Percentiles rank a stretch among this genome's conserved stretches.
Conservation (phyloP, 495 filamentous ascomycete species). For the Penicillium goetzii region DNA sequence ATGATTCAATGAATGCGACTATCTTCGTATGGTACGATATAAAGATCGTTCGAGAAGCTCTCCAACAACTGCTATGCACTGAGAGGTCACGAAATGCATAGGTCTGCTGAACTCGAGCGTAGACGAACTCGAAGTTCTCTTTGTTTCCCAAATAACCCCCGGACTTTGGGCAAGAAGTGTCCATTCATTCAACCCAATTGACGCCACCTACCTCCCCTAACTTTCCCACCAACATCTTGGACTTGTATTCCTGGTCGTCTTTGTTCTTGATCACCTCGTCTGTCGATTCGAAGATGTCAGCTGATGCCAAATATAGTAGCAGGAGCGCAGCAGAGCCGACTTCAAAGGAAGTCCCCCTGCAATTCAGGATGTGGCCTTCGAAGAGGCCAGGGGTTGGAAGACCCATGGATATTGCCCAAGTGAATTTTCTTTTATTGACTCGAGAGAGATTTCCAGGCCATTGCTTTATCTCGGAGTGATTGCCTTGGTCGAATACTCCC, state of each 20-base stretch:
- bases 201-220: not conserved
- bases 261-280: not conserved
- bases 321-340: not conserved
- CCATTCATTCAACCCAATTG: not conserved
- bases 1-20: not conserved
- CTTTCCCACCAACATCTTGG: not conserved
- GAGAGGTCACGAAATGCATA: not conserved
- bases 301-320: not conserved
- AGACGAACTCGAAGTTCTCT: not conserved
- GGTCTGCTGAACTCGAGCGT: not conserved
- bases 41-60: not conserved
- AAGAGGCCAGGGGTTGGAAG: not conserved
- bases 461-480: not conserved
- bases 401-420: not conserved
- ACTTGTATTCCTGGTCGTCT: not conserved
- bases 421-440: constrained; percentile 5
- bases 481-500: not conserved
- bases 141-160: not conserved
- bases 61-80: not conserved
- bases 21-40: not conserved
- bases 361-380: not conserved
- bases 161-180: not conserved
- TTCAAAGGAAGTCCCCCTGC: not conserved
- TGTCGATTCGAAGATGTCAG: not conserved
- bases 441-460: not conserved